Evolutionary conservation across 2,329 filamentous ascomycete species (phyloP).

Genomic region (Nemania diffusa): DNA sequence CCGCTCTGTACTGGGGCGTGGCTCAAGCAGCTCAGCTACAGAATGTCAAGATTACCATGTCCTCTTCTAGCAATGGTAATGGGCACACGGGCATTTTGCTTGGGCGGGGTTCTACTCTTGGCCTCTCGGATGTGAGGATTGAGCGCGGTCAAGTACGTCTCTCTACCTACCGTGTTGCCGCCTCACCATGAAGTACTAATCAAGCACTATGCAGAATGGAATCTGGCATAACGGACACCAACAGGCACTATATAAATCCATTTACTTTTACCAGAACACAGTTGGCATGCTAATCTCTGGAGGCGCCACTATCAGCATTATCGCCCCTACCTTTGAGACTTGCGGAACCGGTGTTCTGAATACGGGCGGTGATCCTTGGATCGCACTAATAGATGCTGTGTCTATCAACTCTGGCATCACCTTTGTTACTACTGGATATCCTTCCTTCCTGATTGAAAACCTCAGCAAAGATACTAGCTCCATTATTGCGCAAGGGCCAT

Average conservation of each 20-base stretch:
- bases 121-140: conserved; percentile 54
- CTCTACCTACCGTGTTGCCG: too few species aligned
- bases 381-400: conserved; percentile 54
- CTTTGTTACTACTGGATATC: conserved; percentile 51
- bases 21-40: conserved; percentile 56
- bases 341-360: conserved; percentile 52
- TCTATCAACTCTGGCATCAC: conserved; percentile 56
- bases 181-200: conserved; percentile 19
- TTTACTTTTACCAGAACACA: conserved; percentile 57
- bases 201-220: conserved; percentile 49
- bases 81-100: conserved; percentile 57
- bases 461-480: conserved; percentile 54
- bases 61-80: conserved; percentile 48
- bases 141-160: conserved; percentile 52
- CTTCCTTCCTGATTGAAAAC: conserved; percentile 58
- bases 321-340: conserved; percentile 55
- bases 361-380: conserved; percentile 53
- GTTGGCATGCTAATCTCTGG: conserved; percentile 53
- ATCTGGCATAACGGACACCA: conserved; percentile 57
- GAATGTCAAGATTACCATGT: conserved; percentile 57
- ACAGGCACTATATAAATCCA: conserved; percentile 56
- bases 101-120: conserved; percentile 55
- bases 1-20: conserved; percentile 58
- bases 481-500: conserved; percentile 50
- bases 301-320: conserved; percentile 54